Conservation (phyloP, 306 rosid genomes). For the Vigna hirtella region DNA sequence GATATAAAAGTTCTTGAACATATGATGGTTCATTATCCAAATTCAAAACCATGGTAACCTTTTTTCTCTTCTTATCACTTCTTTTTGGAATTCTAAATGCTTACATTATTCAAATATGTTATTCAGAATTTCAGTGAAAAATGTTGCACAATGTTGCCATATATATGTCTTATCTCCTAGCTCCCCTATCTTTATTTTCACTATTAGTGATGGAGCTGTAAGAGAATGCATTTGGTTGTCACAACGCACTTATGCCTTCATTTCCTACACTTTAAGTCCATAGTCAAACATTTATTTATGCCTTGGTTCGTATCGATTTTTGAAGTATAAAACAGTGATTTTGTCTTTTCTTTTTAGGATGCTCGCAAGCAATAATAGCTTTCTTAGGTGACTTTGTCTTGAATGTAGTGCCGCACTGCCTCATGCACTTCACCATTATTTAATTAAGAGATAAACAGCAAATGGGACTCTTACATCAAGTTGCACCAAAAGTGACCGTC, state of each 20-base stretch:
- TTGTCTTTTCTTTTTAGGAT: slow-evolving; percentile 16
- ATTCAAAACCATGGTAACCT: too few species aligned
- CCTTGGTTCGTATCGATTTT: not conserved
- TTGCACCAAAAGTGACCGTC: slow-evolving; percentile 23
- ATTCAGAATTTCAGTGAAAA: slow-evolving; percentile 26
- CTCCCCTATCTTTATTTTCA: not conserved
- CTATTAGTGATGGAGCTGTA: slow-evolving; percentile 10
- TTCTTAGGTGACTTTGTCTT: slow-evolving; percentile 28
- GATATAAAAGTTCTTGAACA: not conserved
- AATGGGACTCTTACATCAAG: slow-evolving; percentile 36
- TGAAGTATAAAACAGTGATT: not conserved
- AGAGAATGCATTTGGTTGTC: not conserved
- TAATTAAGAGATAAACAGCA: slow-evolving; percentile 23
- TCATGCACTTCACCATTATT: slow-evolving; percentile 36
- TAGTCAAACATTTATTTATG: not conserved
- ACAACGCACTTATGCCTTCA: not conserved
- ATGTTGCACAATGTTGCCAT: slow-evolving; percentile 45
- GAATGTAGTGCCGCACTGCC: slow-evolving; percentile 37
- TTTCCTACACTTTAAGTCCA: not conserved
- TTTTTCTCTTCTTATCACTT: not conserved
- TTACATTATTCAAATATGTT: slow-evolving; percentile 9
- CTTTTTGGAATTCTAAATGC: not conserved
- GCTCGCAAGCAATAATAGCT: not conserved
- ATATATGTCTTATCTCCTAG: not conserved
- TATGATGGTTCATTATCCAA: too few species aligned